Conservation (phyloP, 306 rosid species). For the Cercis canadensis region DNA sequence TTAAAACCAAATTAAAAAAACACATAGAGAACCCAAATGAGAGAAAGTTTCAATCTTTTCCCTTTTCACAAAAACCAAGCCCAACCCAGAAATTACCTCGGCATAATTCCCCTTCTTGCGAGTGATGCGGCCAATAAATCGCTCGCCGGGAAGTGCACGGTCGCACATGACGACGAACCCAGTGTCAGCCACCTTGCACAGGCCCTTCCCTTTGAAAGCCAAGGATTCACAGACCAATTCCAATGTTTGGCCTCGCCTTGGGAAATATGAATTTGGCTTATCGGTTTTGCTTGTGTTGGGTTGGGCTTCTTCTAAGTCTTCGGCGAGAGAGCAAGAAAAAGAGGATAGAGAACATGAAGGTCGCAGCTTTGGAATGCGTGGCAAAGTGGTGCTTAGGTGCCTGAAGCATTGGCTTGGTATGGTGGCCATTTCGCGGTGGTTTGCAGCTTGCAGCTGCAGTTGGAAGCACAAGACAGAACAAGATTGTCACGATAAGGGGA, state of each 20-base stretch:
- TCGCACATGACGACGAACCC: conserved; percentile 92
- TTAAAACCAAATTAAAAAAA: not conserved
- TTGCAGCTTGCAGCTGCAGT: not conserved
- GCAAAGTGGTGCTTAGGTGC: conserved; percentile 46
- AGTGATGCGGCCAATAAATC: conserved; percentile 85
- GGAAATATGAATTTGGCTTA: conserved; percentile 59
- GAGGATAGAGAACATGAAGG: conserved; percentile 43
- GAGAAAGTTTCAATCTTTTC: not conserved
- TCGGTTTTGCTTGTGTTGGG: conserved; percentile 30
- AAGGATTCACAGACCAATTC: conserved; percentile 85
- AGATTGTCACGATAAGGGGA: too few species aligned
- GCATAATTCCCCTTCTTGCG: conserved; percentile 84
- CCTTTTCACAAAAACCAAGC: conserved; percentile 12
- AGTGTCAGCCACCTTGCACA: conserved; percentile 77
- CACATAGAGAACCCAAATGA: conserved; percentile 1
- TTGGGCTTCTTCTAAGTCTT: conserved; percentile 47
- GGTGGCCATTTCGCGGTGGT: conserved; percentile 54
- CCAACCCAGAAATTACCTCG: conserved; percentile 53
- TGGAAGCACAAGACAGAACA: too few species aligned
- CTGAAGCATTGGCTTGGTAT: conserved; percentile 69
- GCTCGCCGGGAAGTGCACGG: conserved; percentile 95
- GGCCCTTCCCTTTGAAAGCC: conserved; percentile 90
- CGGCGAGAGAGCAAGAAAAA: conserved; percentile 44
- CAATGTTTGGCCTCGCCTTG: conserved; percentile 85
- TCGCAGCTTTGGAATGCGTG: conserved; percentile 51